Conservation (phyloP, 2,329 filamentous ascomycete species). For the Periconia sp. region DNA sequence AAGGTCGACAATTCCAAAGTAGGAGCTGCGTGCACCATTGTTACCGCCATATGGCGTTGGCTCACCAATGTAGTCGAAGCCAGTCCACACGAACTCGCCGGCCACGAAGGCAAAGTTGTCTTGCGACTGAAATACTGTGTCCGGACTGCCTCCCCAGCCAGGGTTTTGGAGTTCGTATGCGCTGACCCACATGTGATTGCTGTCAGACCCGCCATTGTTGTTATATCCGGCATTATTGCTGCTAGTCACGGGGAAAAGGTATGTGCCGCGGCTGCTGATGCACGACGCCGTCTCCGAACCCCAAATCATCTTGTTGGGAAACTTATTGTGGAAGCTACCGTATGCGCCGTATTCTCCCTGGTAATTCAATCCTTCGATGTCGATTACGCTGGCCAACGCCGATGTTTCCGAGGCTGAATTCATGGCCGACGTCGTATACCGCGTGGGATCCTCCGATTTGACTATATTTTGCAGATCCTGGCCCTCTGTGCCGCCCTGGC, state of each 20-base stretch:
- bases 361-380: slow-evolving; percentile 58
- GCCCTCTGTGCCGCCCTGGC: slow-evolving; percentile 36
- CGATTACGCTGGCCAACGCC: slow-evolving; percentile 46
- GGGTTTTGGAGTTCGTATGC: slow-evolving; percentile 57
- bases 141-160: slow-evolving; percentile 52
- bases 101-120: slow-evolving; percentile 54
- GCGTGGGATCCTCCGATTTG: slow-evolving; percentile 52
- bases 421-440: slow-evolving; percentile 50
- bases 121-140: slow-evolving; percentile 56
- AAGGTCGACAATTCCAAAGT: slow-evolving; percentile 60
- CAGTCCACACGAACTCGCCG: slow-evolving; percentile 58
- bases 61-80: slow-evolving; percentile 56
- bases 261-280: slow-evolving; percentile 55
- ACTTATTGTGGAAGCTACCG: slow-evolving; percentile 26
- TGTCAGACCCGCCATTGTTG: slow-evolving; percentile 42
- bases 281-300: slow-evolving; percentile 39
- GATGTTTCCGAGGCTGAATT: slow-evolving; percentile 47
- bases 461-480: slow-evolving; percentile 47
- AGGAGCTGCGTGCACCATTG: slow-evolving; percentile 47
- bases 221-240: slow-evolving; percentile 36
- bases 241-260: slow-evolving; percentile 54
- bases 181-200: slow-evolving; percentile 42
- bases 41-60: slow-evolving; percentile 53
- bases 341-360: slow-evolving; percentile 50
- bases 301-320: slow-evolving; percentile 51